These are phyloP conservation scores for Monilinia laxa DNA, from an alignment of 2,329 filamentous ascomycete genomes.

Conservation along the genomic window DNA sequence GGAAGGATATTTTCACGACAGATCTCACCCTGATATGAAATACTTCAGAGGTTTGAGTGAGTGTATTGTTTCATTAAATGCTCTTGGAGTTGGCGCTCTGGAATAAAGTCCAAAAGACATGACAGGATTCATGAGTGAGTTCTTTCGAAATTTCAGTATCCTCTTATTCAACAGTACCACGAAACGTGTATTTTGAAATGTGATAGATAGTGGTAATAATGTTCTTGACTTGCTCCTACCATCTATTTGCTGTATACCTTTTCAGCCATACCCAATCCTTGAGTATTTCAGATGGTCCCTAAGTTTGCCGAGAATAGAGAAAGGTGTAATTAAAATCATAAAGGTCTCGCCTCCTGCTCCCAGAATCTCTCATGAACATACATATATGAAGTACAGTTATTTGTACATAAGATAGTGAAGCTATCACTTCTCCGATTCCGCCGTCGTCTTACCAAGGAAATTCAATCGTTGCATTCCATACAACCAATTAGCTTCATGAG, in stretches of 20 bases:
- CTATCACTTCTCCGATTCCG: constrained; percentile 21
- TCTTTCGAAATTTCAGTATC: neutral
- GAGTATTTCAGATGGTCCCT: constrained; percentile 21
- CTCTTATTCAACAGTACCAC: neutral
- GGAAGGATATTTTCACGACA: neutral
- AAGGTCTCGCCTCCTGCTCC: constrained; percentile 24
- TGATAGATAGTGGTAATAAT: neutral
- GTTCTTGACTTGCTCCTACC: neutral
- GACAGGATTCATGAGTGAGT: neutral
- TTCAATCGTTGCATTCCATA: constrained; percentile 12
- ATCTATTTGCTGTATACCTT: constrained; percentile 20
- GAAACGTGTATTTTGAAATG: neutral
- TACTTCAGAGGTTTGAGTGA: no score
- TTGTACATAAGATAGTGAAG: constrained; percentile 26
- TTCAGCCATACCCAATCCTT: constrained; percentile 17
- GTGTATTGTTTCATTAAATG: no score
- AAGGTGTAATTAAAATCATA: constrained; percentile 33
- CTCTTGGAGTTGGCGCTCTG: neutral
- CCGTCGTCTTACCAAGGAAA: constrained; percentile 13
- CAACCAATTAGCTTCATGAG: constrained; percentile 35
- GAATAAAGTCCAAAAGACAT: neutral
- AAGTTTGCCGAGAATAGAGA: constrained; percentile 29
- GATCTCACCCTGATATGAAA: no score
- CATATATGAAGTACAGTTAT: constrained; percentile 18
- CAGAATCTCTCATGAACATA: constrained; percentile 18